These are phyloP conservation scores for Quercus tomentella DNA, from an alignment of 331 rosid species.

Conservation along the genomic window DNA sequence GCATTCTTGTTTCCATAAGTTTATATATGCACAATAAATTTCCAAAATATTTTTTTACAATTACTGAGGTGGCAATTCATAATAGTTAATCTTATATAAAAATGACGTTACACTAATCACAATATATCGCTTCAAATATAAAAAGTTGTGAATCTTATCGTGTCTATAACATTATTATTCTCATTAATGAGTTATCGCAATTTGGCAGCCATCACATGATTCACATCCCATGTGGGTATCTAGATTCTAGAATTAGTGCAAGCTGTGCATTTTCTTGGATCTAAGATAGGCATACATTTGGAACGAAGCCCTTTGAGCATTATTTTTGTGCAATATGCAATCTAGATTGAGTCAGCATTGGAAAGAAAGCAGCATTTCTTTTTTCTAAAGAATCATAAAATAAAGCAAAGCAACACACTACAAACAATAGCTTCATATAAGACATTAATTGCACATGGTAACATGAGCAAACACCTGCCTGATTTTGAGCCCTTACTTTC, in stretches of 20 bases:
- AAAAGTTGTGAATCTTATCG: too few species aligned
- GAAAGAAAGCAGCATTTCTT: slow-evolving; percentile 11
- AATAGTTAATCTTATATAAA: too few species aligned
- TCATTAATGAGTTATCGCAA: not conserved
- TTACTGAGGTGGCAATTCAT: too few species aligned
- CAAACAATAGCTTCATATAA: not conserved
- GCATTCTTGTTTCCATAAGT: too few species aligned
- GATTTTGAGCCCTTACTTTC: not conserved
- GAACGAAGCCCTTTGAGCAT: not conserved
- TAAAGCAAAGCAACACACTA: not conserved
- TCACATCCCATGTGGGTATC: not conserved
- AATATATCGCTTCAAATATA: too few species aligned
- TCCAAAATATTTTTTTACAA: too few species aligned
- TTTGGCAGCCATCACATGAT: not conserved
- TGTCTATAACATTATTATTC: too few species aligned
- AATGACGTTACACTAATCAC: too few species aligned
- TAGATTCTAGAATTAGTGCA: not conserved
- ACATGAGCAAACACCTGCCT: not conserved
- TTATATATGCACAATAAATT: too few species aligned
- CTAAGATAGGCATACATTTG: not conserved
- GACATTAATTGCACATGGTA: not conserved
- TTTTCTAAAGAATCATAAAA: not conserved
- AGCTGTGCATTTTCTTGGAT: not conserved
- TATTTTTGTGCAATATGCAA: slow-evolving; percentile 1
- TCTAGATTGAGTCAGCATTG: slow-evolving; percentile 24